Conservation (phyloP, 306 rosid genomes). For the Ceratonia siliqua region DNA sequence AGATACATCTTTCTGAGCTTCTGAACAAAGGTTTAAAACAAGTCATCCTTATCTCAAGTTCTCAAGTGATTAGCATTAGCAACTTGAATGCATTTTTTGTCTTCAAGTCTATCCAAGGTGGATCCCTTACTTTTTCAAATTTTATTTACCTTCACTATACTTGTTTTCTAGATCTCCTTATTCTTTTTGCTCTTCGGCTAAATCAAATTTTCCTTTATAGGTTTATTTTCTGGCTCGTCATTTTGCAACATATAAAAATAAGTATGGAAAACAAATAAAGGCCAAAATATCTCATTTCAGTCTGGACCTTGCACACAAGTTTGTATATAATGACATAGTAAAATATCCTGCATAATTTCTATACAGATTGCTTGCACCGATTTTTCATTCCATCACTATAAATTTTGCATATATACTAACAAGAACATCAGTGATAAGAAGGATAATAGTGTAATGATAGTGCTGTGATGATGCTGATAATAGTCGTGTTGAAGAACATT, state of each 20-base stretch:
- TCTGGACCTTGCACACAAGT: not conserved
- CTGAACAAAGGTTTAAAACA: not conserved
- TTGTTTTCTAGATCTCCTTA: not conserved
- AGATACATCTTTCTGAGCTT: not conserved
- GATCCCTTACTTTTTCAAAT: slow-evolving; percentile 2
- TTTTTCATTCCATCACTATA: not conserved
- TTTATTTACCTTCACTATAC: not conserved
- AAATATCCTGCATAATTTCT: slow-evolving; percentile 17
- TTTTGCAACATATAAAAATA: not conserved
- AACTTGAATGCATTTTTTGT: not conserved
- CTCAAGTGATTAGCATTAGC: not conserved
- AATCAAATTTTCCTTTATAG: slow-evolving; percentile 10
- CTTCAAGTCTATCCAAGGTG: not conserved
- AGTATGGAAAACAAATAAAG: not conserved
- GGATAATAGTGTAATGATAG: not conserved
- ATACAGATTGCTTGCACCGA: not conserved
- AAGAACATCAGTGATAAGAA: not conserved
- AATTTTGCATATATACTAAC: slow-evolving; percentile 1
- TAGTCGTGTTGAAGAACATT: not conserved
- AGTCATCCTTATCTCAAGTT: not conserved
- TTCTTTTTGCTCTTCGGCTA: not conserved
- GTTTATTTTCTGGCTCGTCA: not conserved
- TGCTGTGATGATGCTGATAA: not conserved
- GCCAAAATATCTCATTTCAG: slow-evolving; percentile 15
- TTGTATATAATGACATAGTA: not conserved